A percentile compares a stretch with the other conserved stretches of the same genome.
These are phyloP conservation scores for Aspergillus kassunensis DNA, from an alignment of 495 filamentous ascomycete species.

Conservation along the genomic window DNA sequence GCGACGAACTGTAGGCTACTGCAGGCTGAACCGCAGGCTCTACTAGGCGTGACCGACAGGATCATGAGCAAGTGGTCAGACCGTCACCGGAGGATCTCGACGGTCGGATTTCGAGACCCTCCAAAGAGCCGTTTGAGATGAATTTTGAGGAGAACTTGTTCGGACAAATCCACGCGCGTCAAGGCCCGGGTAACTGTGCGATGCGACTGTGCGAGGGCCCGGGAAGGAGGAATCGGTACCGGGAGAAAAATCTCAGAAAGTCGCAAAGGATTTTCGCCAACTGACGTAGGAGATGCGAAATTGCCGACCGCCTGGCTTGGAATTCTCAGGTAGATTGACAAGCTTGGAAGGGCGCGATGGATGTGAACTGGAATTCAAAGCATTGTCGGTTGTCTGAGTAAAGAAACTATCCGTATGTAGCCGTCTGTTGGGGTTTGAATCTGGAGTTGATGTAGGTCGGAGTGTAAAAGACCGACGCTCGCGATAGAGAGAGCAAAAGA, in stretches of 20 bases:
- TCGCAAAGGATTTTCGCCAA: conserved; percentile 17
- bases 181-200: neutral
- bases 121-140: conserved; percentile 5
- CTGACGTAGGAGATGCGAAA: conserved; percentile 11
- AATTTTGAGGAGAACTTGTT: neutral
- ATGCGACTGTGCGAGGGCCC: neutral
- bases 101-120: conserved; percentile 13
- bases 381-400: neutral
- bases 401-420: conserved; percentile 5
- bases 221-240: neutral
- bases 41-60: conserved; percentile 26
- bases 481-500: too few species aligned
- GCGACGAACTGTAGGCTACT: conserved; percentile 32
- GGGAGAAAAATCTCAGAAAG: neutral
- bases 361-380: neutral
- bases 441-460: neutral
- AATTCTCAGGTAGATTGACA: conserved; percentile 1
- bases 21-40: conserved; percentile 41
- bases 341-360: neutral
- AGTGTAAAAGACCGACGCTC: too few species aligned
- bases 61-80: conserved; percentile 23
- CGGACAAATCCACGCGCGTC: neutral
- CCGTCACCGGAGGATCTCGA: conserved; percentile 14
- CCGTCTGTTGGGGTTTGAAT: conserved; percentile 1
- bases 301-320: conserved; percentile 34